phyloP scores from a whole-genome alignment of 2,329 filamentous ascomycete species.

The Fusarium proliferatum region DNA sequence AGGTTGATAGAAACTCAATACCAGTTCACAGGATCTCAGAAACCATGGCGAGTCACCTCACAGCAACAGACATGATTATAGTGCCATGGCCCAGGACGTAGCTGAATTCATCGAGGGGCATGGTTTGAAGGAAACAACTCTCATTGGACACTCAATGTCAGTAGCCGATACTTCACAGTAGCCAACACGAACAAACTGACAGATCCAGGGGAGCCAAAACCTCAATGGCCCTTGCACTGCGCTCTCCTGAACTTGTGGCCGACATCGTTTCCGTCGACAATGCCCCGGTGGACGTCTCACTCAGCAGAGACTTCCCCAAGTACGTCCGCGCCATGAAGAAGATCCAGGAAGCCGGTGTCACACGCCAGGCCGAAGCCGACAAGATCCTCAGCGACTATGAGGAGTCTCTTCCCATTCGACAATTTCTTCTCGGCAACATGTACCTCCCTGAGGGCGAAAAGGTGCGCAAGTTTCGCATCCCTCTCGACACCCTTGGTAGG shows the following conservation, averaged over 20 bases:
- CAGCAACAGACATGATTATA: slow-evolving; percentile 79
- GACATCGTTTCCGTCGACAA: slow-evolving; percentile 90
- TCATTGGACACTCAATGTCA: slow-evolving; percentile 95
- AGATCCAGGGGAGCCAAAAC: slow-evolving; percentile 82
- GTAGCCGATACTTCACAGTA: slow-evolving; percentile 37
- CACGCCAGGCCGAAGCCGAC: slow-evolving; percentile 81
- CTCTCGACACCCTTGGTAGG: slow-evolving; percentile 75
- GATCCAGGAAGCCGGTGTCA: slow-evolving; percentile 76
- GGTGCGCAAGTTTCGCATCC: slow-evolving; percentile 80
- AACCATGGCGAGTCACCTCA: slow-evolving; percentile 96
- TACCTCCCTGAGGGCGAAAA: slow-evolving; percentile 64
- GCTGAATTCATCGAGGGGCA: slow-evolving; percentile 80
- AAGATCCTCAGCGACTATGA: slow-evolving; percentile 81
- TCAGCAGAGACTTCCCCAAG: slow-evolving; percentile 78
- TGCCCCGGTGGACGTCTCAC: slow-evolving; percentile 82
- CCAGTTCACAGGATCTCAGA: slow-evolving; percentile 75
- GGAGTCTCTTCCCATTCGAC: slow-evolving; percentile 78
- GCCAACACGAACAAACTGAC: neutral
- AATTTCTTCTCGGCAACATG: slow-evolving; percentile 92
- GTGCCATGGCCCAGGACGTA: slow-evolving; percentile 84
- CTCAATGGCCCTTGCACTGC: slow-evolving; percentile 86
- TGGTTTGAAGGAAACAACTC: slow-evolving; percentile 73
- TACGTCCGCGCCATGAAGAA: slow-evolving; percentile 88
- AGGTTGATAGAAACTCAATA: slow-evolving; percentile 26
- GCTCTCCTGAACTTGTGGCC: slow-evolving; percentile 72